A percentile compares a stretch with the other conserved stretches of the same genome.
Conservation (phyloP, 345 rosid species). For the Sisymbrium irio region DNA sequence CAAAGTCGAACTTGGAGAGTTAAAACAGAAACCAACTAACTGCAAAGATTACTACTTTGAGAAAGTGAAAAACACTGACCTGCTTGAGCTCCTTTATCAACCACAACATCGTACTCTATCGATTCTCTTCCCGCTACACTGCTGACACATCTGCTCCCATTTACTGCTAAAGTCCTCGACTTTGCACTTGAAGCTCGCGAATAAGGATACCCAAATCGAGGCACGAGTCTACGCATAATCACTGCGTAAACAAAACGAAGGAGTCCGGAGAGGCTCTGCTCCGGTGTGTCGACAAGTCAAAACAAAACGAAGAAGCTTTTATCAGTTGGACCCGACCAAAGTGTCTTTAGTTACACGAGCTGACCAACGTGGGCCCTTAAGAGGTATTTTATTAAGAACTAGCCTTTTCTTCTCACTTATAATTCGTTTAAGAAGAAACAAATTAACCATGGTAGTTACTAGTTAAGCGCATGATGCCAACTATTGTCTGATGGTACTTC, state of each 20-base stretch:
- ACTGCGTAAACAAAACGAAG: background rate
- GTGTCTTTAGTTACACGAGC: background rate
- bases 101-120: conserved; percentile 78
- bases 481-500: background rate
- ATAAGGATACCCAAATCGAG: conserved; percentile 24
- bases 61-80: conserved; percentile 39
- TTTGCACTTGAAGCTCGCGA: conserved; percentile 28
- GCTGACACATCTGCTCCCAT: conserved; percentile 42
- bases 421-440: too few relatives aligned
- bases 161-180: conserved; percentile 15
- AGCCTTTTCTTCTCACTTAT: too few relatives aligned
- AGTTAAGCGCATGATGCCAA: background rate
- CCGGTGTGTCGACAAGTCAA: conserved; percentile 8
- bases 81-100: conserved; percentile 88
- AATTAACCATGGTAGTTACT: too few relatives aligned
- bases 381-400: background rate
- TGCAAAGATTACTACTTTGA: too few relatives aligned
- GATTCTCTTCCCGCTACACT: conserved; percentile 53
- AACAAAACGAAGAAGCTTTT: too few relatives aligned
- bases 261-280: background rate
- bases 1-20: background rate
- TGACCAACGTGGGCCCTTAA: background rate
- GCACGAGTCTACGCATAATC: conserved; percentile 38
- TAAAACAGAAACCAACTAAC: background rate
- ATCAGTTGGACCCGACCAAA: too few relatives aligned